Base-by-base conservation (phyloP, 2,329 filamentous ascomycete genomes). In the Coniella vitis region DNA sequence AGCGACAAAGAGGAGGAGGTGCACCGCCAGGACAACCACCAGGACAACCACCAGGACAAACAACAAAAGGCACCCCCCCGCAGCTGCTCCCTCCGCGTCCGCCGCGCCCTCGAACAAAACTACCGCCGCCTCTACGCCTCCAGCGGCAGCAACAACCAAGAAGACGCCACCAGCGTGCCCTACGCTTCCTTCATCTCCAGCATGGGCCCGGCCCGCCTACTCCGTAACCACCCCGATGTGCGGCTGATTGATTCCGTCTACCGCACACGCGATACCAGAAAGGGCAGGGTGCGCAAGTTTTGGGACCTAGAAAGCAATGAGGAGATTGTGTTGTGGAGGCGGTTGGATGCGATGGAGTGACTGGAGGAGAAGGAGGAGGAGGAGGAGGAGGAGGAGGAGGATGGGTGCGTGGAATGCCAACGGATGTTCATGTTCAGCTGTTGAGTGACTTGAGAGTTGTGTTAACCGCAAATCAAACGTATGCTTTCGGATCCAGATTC, bases 211-310 rank as follows among this genome's bases (percentile, higher is more conserved):
- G 25, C 34, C 12, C 13, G 43, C n/a, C 43, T 45, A 35, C 21
- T 45, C 20, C 37, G 43, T 4, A 45, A 45, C 16, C 19, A 14
- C 17, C 43, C 35, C 4, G 20, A 14, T 9, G 43, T 45, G 34
- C 37, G 43, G 21, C 10, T 45, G 9, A 38, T 45, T 17, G 43
- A 45, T 45, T 45, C 43, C 2, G 43, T 38, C 10, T 45, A 45
- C 16, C 43, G 43, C n/a, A 45, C 43, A 1, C 17, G 43, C n/a
- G 43, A 45, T 13, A 45, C 37, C 29, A 35, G 43, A 12, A 45
- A 38, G 14, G 43, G 43, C 1, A 37, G n/a, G 31, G 34, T 25
- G 16, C 25, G 43, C 4, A 45, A 45, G 20, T 45, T 29, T 10
- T 45, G 43, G 43, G 43, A 45, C 16, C n/a, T 45, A 14, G 43